phyloP scores from a whole-genome alignment of 2,329 filamentous ascomycete species.

The Phoma sp. region DNA sequence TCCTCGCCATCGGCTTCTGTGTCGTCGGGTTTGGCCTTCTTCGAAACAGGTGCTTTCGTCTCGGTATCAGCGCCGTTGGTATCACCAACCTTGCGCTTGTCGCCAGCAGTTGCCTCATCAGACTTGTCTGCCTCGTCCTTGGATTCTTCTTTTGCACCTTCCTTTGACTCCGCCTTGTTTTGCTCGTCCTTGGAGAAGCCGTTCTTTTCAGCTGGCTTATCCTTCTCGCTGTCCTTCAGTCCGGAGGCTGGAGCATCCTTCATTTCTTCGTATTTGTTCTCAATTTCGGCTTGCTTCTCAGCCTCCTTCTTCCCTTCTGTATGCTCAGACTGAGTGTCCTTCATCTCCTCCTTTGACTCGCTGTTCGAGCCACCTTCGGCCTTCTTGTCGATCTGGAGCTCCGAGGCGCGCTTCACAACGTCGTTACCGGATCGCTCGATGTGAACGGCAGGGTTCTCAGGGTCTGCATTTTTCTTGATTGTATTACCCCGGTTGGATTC shows the following conservation, averaged over 20 bases:
- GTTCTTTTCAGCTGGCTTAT: conserved; percentile 36
- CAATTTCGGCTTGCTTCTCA: conserved; percentile 34
- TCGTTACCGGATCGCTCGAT: conserved; percentile 68
- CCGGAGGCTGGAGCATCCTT: conserved; percentile 36
- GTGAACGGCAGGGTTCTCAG: conserved; percentile 67
- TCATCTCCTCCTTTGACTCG: conserved; percentile 36
- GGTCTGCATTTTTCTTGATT: conserved; percentile 68
- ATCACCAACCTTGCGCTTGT: conserved; percentile 45
- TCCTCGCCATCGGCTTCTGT: conserved; percentile 35
- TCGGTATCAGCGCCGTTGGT: conserved; percentile 27
- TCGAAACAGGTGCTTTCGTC: conserved; percentile 33
- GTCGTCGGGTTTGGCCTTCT: conserved; percentile 36
- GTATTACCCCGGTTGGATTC: conserved; percentile 69
- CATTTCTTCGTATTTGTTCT: conserved; percentile 50
- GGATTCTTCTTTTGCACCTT: conserved; percentile 24
- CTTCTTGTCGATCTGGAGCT: conserved; percentile 64
- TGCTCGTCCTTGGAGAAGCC: conserved; percentile 40
- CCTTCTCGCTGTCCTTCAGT: conserved; percentile 38
- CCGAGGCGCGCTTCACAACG: conserved; percentile 68
- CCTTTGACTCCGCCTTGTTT: conserved; percentile 28
- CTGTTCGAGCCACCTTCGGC: conserved; percentile 47
- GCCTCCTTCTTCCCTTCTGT: conserved; percentile 40
- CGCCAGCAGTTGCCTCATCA: conserved; percentile 38
- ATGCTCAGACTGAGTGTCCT: conserved; percentile 39
- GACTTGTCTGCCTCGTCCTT: conserved; percentile 17